Conservation (phyloP, 148 eudicot genomes). For the Spergularia marina region DNA sequence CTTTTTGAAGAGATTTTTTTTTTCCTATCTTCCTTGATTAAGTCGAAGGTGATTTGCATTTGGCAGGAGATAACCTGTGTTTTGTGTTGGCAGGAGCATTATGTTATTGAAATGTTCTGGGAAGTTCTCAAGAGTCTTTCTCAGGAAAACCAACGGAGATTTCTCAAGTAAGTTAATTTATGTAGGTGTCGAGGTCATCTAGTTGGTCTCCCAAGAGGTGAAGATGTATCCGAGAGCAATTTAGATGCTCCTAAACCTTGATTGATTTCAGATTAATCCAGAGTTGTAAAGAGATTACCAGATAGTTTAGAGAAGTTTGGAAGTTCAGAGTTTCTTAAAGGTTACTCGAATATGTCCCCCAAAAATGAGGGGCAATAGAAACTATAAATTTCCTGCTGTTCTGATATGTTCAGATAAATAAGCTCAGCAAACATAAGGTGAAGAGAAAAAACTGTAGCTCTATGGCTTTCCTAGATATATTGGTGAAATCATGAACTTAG, state of each 20-base stretch:
- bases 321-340: too few relatives aligned
- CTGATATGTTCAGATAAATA: too few relatives aligned
- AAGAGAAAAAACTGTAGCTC: too few relatives aligned
- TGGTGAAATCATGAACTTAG: too few relatives aligned
- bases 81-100: constrained; percentile 72
- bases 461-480: too few relatives aligned
- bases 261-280: too few relatives aligned
- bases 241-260: not conserved
- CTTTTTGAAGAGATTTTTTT: not conserved
- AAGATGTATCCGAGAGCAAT: not conserved
- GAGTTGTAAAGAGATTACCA: too few relatives aligned
- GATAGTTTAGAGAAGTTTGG: too few relatives aligned
- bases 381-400: too few relatives aligned
- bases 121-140: constrained; percentile 76
- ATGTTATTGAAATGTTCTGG: constrained; percentile 92
- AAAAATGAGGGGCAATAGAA: too few relatives aligned
- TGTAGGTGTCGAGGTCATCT: not conserved
- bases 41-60: not conserved
- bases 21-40: not conserved
- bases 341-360: too few relatives aligned
- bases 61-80: not conserved
- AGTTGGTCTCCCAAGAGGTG: not conserved
- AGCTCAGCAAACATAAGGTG: too few relatives aligned
- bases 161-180: constrained; percentile 72
- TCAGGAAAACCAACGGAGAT: constrained; percentile 72